Evolutionary conservation across 768 basidiomycete species (phyloP).

Genomic region (Boletus bicolor): DNA sequence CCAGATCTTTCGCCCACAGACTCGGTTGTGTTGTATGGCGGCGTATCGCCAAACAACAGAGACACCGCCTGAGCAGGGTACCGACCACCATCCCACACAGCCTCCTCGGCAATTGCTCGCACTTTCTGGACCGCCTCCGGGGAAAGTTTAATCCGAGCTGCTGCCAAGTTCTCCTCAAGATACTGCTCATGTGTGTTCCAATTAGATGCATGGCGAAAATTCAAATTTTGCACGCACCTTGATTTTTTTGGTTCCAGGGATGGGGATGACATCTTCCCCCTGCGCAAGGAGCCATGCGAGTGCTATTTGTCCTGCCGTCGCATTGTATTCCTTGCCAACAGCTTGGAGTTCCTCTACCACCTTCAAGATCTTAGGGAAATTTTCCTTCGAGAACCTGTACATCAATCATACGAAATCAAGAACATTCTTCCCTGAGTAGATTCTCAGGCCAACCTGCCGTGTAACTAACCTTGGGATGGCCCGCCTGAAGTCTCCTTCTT

Average conservation of each 20-base stretch:
- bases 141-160: conserved; percentile 34
- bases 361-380: conserved; percentile 44
- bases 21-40: conserved; percentile 2
- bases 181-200: conserved; percentile 24
- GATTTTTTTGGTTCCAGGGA: conserved; percentile 39
- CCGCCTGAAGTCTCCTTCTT: conserved; percentile 25
- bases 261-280: conserved; percentile 37
- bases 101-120: conserved; percentile 34
- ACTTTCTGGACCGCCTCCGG: conserved; percentile 38
- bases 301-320: conserved; percentile 38
- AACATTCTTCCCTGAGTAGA: neutral
- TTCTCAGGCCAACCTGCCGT: conserved; percentile 11
- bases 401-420: neutral
- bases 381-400: conserved; percentile 36
- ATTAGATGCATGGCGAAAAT: neutral
- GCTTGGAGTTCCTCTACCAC: conserved; percentile 33
- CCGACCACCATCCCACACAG: conserved; percentile 26
- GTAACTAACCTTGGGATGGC: conserved; percentile 23
- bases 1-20: too few species aligned
- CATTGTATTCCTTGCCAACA: conserved; percentile 34
- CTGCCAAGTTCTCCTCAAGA: conserved; percentile 44
- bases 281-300: conserved; percentile 42
- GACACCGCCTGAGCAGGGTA: conserved; percentile 14
- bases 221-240: conserved; percentile 16
- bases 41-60: conserved; percentile 22